Conservation (phyloP, 2,329 filamentous ascomycete species). For the Coleophoma crateriformis region DNA sequence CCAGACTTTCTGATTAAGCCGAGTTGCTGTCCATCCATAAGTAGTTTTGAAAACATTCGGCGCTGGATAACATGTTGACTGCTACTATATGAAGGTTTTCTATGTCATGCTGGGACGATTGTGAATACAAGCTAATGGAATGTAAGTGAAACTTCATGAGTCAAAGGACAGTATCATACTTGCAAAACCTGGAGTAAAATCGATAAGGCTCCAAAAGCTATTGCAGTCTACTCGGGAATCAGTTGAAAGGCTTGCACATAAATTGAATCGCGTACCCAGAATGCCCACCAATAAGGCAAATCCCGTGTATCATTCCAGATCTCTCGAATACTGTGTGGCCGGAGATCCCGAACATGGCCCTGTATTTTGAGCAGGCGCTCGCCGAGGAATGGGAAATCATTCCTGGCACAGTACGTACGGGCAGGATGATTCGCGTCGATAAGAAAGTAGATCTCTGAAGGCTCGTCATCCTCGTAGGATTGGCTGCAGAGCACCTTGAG, state of each 20-base stretch:
- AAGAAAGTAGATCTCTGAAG: slow-evolving; percentile 4
- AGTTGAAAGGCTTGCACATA: too few species aligned
- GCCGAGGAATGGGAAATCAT: slow-evolving; percentile 12
- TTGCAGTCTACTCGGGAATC: not conserved
- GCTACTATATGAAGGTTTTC: too few species aligned
- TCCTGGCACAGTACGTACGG: not conserved
- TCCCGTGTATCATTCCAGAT: slow-evolving; percentile 9
- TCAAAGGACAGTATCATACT: too few species aligned
- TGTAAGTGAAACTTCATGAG: too few species aligned
- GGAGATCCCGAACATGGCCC: slow-evolving; percentile 3
- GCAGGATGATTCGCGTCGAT: slow-evolving; percentile 8
- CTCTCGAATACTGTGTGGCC: slow-evolving; percentile 1
- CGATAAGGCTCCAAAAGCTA: too few species aligned
- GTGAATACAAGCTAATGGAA: too few species aligned
- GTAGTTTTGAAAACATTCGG: too few species aligned
- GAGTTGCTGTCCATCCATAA: too few species aligned
- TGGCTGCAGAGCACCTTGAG: slow-evolving; percentile 8
- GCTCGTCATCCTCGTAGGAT: slow-evolving; percentile 1
- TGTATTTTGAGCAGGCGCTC: slow-evolving; percentile 10
- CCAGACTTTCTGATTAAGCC: too few species aligned
- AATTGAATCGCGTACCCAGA: slow-evolving; percentile 4
- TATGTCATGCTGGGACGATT: too few species aligned
- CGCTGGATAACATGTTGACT: too few species aligned
- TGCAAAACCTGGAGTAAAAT: too few species aligned
- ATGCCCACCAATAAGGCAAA: slow-evolving; percentile 5